Percentiles rank a stretch among this genome's conserved stretches.
Conservation (phyloP, 2,329 filamentous ascomycete species). For the Leptographium radiaticola region DNA sequence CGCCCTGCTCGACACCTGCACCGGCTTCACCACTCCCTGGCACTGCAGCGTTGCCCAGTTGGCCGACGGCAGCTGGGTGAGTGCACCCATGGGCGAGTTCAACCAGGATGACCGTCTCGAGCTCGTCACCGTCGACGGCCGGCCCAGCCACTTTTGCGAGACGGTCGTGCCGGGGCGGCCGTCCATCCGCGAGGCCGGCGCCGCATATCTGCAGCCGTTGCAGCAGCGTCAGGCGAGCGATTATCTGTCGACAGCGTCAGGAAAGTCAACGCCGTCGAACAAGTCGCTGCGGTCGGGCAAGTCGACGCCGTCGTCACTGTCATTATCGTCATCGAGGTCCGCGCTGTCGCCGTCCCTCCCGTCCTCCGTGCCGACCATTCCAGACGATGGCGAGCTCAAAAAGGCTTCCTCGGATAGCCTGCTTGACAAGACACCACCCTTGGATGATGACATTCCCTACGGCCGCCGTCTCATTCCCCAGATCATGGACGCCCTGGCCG, state of each 20-base stretch:
- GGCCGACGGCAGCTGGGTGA: slow-evolving; percentile 27
- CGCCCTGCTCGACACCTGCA: slow-evolving; percentile 29
- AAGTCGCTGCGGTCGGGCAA: no score
- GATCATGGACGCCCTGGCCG: slow-evolving; percentile 2
- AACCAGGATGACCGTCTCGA: slow-evolving; percentile 26
- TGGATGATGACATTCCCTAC: background rate
- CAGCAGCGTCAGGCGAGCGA: no score
- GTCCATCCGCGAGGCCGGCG: background rate
- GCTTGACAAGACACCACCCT: background rate
- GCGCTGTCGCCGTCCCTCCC: no score
- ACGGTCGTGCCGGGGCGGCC: slow-evolving; percentile 9
- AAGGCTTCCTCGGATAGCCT: background rate
- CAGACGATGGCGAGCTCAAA: background rate
- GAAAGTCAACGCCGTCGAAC: no score
- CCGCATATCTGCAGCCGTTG: background rate
- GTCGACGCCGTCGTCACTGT: no score
- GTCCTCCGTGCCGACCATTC: background rate
- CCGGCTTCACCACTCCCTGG: slow-evolving; percentile 38
- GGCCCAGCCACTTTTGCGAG: slow-evolving; percentile 37
- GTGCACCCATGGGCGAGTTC: slow-evolving; percentile 27
- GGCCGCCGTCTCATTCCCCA: slow-evolving; percentile 1
- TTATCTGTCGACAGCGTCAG: no score
- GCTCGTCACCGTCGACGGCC: slow-evolving; percentile 29
- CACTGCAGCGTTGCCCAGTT: slow-evolving; percentile 32
- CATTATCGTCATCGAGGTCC: no score